A percentile compares a stretch with the other conserved stretches of the same genome.
These are phyloP conservation scores for Pseudoneurospora amorphoporcata DNA, from an alignment of 495 filamentous ascomycete genomes.

Conservation along the genomic window DNA sequence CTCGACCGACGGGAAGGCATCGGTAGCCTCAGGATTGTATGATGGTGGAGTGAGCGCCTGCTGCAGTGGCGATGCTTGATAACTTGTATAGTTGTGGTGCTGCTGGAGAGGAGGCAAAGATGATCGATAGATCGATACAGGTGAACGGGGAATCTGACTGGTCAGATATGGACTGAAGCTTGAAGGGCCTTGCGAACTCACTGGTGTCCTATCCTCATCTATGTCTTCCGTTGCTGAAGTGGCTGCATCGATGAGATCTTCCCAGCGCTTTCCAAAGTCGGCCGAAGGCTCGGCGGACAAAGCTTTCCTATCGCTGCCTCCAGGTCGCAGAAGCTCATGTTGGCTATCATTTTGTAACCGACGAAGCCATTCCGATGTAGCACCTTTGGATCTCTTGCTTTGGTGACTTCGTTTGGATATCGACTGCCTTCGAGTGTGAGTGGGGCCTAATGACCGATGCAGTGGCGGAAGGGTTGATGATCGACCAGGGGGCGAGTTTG, in stretches of 20 bases:
- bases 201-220: slow-evolving; percentile 72
- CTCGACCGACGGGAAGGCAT: slow-evolving; percentile 81
- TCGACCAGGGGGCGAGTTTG: slow-evolving; percentile 71
- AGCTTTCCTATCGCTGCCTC: slow-evolving; percentile 68
- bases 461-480: slow-evolving; percentile 79
- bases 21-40: slow-evolving; percentile 51
- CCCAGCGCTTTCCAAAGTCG: slow-evolving; percentile 80
- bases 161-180: slow-evolving; percentile 29
- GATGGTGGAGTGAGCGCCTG: slow-evolving; percentile 76
- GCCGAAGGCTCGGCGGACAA: slow-evolving; percentile 72
- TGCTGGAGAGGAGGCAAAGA: slow-evolving; percentile 65
- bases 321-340: slow-evolving; percentile 46
- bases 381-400: slow-evolving; percentile 59
- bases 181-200: slow-evolving; percentile 38
- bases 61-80: slow-evolving; percentile 78
- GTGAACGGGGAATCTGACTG: slow-evolving; percentile 56
- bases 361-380: slow-evolving; percentile 36
- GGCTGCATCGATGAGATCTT: slow-evolving; percentile 79
- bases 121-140: slow-evolving; percentile 55
- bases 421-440: slow-evolving; percentile 71
- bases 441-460: slow-evolving; percentile 50
- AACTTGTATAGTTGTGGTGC: slow-evolving; percentile 52
- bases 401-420: slow-evolving; percentile 73
- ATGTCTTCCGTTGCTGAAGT: slow-evolving; percentile 88
- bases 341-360: slow-evolving; percentile 36